A percentile compares a stretch with the other conserved stretches of the same genome.
phyloP scores from a whole-genome alignment of 805 yeast genomes.

The Grigorovia transvaalensis region DNA sequence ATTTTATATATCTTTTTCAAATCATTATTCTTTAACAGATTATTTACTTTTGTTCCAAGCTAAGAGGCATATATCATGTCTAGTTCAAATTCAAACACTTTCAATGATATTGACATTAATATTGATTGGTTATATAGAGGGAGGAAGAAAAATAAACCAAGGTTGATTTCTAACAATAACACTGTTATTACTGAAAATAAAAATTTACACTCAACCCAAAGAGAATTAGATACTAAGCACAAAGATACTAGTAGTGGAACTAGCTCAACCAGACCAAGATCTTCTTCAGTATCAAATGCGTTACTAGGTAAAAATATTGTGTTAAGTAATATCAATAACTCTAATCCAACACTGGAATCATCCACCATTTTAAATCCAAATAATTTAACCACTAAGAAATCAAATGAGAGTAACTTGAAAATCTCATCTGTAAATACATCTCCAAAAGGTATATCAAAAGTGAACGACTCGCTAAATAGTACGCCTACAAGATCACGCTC shows the following conservation, averaged over 20 bases:
- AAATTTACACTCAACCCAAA: neutral
- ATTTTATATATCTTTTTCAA: no score
- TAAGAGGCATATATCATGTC: neutral
- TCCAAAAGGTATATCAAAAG: conserved; percentile 5
- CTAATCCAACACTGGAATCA: conserved; percentile 1
- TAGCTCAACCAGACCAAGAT: conserved; percentile 6
- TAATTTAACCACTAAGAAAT: neutral
- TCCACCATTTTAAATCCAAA: neutral
- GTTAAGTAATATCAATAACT: neutral
- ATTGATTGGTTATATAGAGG: conserved; percentile 82
- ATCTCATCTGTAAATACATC: neutral
- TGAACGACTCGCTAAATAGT: neutral
- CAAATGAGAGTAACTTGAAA: conserved; percentile 6
- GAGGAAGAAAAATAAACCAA: conserved; percentile 32
- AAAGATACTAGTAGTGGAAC: neutral
- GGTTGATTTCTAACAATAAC: neutral
- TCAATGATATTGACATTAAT: conserved; percentile 32
- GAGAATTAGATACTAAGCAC: neutral
- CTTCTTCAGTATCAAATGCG: conserved; percentile 16
- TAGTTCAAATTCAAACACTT: neutral
- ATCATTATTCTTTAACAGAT: no score
- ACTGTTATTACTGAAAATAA: neutral
- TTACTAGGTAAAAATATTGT: conserved; percentile 4
- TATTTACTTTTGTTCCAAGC: no score
- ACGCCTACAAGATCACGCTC: neutral